A percentile compares a stretch with the other conserved stretches of the same genome.
phyloP scores from a whole-genome alignment of 202 grass and related monocot genomes.

The Dendrocalamus latiflorus region DNA sequence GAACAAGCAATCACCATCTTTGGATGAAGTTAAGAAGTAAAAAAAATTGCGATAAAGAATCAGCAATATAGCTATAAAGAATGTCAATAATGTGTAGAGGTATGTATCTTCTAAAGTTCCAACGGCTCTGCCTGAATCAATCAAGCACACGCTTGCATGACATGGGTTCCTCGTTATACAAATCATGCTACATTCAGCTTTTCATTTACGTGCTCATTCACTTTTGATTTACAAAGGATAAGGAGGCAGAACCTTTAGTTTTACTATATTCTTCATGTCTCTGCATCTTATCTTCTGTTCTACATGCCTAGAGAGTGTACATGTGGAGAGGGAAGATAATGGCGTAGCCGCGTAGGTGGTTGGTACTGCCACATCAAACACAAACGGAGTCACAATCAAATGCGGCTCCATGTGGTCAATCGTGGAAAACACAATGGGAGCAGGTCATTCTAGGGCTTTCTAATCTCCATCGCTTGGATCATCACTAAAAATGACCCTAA shows the following conservation, averaged over 20 bases:
- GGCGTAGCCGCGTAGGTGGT: conserved; percentile 35
- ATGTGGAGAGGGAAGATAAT: conserved; percentile 17
- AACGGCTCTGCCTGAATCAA: background rate
- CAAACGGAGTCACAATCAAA: conserved; percentile 10
- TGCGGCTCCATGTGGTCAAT: background rate
- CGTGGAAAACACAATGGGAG: conserved; percentile 2
- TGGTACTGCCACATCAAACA: conserved; percentile 38
- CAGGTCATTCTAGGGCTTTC: background rate
- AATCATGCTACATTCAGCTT: background rate
- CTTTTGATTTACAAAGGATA: background rate
- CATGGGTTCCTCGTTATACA: too few relatives aligned
- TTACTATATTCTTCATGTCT: conserved; percentile 20
- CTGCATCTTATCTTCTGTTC: background rate
- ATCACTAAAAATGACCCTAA: background rate
- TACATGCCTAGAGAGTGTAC: background rate
- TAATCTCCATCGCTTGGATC: background rate
- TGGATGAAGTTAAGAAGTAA: background rate
- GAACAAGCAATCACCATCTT: conserved; percentile 19
- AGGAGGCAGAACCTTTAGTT: background rate
- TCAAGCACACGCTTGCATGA: background rate
- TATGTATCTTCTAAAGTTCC: background rate
- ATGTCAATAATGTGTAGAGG: background rate
- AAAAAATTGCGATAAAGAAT: background rate
- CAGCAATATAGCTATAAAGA: background rate
- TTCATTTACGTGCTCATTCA: background rate